A percentile compares a stretch with the other conserved stretches of the same genome.
Conservation (phyloP, 2,329 filamentous ascomycete genomes). For the Aspergillus uvarum region DNA sequence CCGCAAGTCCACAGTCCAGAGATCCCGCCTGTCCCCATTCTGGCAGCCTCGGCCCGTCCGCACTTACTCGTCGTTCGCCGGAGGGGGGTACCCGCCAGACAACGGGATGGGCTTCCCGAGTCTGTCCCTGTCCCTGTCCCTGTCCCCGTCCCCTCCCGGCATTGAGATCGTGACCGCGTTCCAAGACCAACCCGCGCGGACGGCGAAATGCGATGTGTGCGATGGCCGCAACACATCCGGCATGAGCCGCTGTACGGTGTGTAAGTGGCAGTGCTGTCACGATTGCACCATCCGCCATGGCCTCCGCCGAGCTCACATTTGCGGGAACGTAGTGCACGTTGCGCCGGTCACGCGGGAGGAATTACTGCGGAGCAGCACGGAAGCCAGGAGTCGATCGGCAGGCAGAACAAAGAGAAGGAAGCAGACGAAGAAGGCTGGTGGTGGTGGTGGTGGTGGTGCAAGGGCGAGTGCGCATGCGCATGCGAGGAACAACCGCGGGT, state of each 20-base stretch:
- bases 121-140: too few relatives aligned
- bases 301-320: constrained; percentile 15
- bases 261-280: constrained; percentile 39
- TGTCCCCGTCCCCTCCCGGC: not conserved
- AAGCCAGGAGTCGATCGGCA: too few relatives aligned
- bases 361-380: not conserved
- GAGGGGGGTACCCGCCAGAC: not conserved
- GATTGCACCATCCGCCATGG: constrained; percentile 25
- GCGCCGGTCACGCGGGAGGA: constrained; percentile 2
- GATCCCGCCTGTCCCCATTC: too few relatives aligned
- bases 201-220: constrained; percentile 42
- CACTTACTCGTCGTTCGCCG: too few relatives aligned
- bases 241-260: constrained; percentile 35
- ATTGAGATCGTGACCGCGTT: constrained; percentile 20
- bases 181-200: constrained; percentile 31
- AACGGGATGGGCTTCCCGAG: not conserved
- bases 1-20: not conserved
- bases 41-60: too few relatives aligned
- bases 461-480: too few relatives aligned
- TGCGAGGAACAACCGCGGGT: too few relatives aligned
- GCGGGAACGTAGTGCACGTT: constrained; percentile 7
- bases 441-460: too few relatives aligned
- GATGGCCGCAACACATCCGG: constrained; percentile 32
- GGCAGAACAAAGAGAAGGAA: not conserved
- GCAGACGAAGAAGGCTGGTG: not conserved